These are phyloP conservation scores for Lactifluus pinguis DNA, from an alignment of 768 basidiomycete species.

Conservation along the genomic window DNA sequence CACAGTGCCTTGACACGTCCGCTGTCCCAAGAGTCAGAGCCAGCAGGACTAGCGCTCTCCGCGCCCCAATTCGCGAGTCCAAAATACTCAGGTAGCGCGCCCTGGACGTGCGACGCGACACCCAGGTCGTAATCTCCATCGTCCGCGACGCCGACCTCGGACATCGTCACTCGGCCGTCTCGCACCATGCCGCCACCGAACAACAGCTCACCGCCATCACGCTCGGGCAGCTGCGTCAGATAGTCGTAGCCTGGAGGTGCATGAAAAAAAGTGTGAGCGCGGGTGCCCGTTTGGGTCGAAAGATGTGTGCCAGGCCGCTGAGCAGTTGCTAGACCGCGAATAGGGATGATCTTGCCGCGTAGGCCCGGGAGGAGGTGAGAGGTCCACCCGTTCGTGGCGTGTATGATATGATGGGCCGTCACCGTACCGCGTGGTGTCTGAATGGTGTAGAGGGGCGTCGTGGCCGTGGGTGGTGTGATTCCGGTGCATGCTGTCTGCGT, in stretches of 20 bases:
- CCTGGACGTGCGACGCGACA: slow-evolving; percentile 36
- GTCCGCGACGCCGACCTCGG: slow-evolving; percentile 26
- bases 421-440: slow-evolving; percentile 53
- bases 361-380: slow-evolving; percentile 60
- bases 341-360: slow-evolving; percentile 53
- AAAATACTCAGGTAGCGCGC: slow-evolving; percentile 49
- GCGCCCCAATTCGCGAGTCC: slow-evolving; percentile 35
- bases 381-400: slow-evolving; percentile 80
- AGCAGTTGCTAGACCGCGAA: slow-evolving; percentile 53
- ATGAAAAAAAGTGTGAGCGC: slow-evolving; percentile 54
- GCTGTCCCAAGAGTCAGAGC: slow-evolving; percentile 28
- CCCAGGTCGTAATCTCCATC: slow-evolving; percentile 31
- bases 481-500: slow-evolving; percentile 54
- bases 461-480: slow-evolving; percentile 30
- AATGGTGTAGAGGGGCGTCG: slow-evolving; percentile 39
- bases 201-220: slow-evolving; percentile 40
- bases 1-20: slow-evolving; percentile 48
- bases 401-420: slow-evolving; percentile 54
- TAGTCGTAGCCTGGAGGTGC: slow-evolving; percentile 46
- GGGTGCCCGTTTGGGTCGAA: slow-evolving; percentile 27
- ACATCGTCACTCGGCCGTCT: slow-evolving; percentile 23
- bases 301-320: slow-evolving; percentile 43
- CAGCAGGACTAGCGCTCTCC: slow-evolving; percentile 24
- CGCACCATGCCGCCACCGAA: slow-evolving; percentile 52
- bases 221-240: slow-evolving; percentile 46